These are phyloP conservation scores for Candida anutae DNA, from an alignment of 1,139 yeast species.

Conservation along the genomic window DNA sequence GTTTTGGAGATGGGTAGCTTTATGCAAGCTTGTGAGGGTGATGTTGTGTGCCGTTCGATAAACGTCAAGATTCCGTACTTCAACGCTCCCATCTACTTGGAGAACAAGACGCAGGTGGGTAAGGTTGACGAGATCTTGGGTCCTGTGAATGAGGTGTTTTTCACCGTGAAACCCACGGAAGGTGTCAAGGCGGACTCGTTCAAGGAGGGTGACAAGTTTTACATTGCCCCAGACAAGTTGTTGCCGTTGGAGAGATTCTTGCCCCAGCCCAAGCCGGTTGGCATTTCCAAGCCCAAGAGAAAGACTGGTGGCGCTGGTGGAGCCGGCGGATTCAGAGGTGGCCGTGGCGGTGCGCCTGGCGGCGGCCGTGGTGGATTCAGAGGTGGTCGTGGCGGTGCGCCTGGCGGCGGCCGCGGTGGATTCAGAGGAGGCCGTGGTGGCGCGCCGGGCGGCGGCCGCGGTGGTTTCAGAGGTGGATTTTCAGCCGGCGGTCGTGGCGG, in stretches of 20 bases:
- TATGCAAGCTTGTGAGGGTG: conserved; percentile 92
- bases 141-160: conserved; percentile 92
- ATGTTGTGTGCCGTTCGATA: conserved; percentile 91
- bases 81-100: conserved; percentile 96
- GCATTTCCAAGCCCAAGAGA: conserved; percentile 67
- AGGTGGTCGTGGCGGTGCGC: conserved; percentile 31
- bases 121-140: conserved; percentile 98
- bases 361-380: conserved; percentile 34
- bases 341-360: conserved; percentile 42
- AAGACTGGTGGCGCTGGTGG: conserved; percentile 46
- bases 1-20: conserved; percentile 94
- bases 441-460: conserved; percentile 17
- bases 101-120: conserved; percentile 91
- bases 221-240: conserved; percentile 89
- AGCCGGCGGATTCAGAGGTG: conserved; percentile 34
- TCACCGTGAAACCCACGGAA: conserved; percentile 91
- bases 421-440: conserved; percentile 31
- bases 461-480: conserved; percentile 2
- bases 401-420: conserved; percentile 41
- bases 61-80: conserved; percentile 94
- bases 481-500: conserved; percentile 34
- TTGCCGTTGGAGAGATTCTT: conserved; percentile 92
- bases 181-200: conserved; percentile 93
- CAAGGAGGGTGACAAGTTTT: conserved; percentile 93
- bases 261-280: conserved; percentile 79